Evolutionary conservation across 306 rosid species (phyloP).

Genomic region (Cucurbita ficifolia): DNA sequence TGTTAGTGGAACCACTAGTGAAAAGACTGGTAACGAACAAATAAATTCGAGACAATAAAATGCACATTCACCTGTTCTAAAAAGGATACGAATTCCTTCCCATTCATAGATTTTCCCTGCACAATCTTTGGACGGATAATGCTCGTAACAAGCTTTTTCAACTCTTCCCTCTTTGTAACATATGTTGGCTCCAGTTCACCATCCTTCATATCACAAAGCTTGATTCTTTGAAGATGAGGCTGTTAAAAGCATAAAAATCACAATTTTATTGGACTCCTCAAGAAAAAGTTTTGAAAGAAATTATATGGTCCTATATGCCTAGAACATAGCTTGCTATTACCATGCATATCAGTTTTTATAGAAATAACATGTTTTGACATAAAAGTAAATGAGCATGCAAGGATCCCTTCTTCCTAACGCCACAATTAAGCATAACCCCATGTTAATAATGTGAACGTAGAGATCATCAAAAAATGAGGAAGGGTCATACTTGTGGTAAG

Average conservation of each 20-base stretch:
- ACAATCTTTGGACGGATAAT: constrained; percentile 82
- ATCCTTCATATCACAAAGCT: constrained; percentile 94
- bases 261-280: background rate
- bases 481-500: constrained; percentile 74
- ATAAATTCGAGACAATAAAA: background rate
- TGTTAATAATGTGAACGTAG: background rate
- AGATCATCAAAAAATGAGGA: background rate
- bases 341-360: background rate
- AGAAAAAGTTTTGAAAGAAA: background rate
- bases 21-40: background rate
- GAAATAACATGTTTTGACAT: background rate
- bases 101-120: constrained; percentile 60
- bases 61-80: constrained; percentile 54
- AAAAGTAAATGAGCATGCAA: background rate
- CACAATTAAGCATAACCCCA: background rate
- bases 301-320: background rate
- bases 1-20: background rate
- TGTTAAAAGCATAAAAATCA: constrained; percentile 28
- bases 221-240: constrained; percentile 94
- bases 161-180: constrained; percentile 58
- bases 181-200: constrained; percentile 62
- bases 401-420: background rate
- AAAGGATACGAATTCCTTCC: constrained; percentile 78
- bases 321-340: background rate
- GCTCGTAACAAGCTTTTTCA: constrained; percentile 69